These are phyloP conservation scores for Mortierella sp. DNA, from an alignment of 371 early-diverging fungal species.

Conservation along the genomic window DNA sequence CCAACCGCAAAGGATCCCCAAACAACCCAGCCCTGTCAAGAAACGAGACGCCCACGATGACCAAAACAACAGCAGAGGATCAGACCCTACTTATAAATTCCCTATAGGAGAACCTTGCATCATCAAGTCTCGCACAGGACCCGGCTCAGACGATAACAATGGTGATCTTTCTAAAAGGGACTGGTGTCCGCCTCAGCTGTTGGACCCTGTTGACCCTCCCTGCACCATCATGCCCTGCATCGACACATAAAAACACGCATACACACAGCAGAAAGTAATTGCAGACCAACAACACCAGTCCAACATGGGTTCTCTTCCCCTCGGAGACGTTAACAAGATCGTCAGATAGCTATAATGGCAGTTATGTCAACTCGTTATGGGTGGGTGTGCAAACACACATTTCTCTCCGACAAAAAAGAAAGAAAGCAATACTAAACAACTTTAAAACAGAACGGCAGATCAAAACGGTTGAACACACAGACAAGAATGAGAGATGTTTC, in stretches of 20 bases:
- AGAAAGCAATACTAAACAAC: neutral
- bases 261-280: neutral
- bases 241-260: neutral
- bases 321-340: neutral
- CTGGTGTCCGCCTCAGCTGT: neutral
- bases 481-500: neutral
- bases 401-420: neutral
- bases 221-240: neutral
- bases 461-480: neutral
- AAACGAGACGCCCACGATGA: too few species aligned
- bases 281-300: neutral
- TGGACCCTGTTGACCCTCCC: neutral
- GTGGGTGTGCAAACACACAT: too few species aligned
- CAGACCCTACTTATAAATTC: neutral
- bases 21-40: too few species aligned
- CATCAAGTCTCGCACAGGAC: neutral
- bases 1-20: too few species aligned
- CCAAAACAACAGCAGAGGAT: neutral
- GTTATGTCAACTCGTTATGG: neutral
- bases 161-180: neutral
- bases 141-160: neutral
- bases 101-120: neutral
- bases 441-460: neutral
- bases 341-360: neutral
- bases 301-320: neutral